Conservation (phyloP, 1,284 basidiomycete genomes). For the Ganoderma lingzhi region DNA sequence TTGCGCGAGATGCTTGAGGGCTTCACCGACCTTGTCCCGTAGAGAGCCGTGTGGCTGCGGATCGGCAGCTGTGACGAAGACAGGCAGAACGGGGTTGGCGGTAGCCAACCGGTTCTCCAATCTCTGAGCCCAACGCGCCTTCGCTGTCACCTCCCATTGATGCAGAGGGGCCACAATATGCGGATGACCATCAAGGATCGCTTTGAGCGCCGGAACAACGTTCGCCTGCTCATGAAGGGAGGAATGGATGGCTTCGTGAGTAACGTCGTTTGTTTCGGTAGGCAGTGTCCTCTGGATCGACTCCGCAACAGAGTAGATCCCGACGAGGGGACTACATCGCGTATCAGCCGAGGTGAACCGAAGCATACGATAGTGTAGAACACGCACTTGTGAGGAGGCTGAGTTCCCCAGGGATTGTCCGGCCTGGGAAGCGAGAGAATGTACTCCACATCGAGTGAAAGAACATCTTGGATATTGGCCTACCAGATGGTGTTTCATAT, state of each 20-base stretch:
- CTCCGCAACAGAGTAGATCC: conserved; percentile 58
- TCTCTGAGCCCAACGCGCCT: conserved; percentile 52
- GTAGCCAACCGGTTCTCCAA: background rate
- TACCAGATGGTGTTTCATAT: conserved; percentile 34
- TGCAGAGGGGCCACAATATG: conserved; percentile 53
- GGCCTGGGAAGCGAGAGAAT: conserved; percentile 57
- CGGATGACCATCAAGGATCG: conserved; percentile 50
- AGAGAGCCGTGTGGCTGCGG: conserved; percentile 3
- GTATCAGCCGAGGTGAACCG: conserved; percentile 15
- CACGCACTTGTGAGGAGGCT: conserved; percentile 65
- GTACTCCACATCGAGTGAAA: conserved; percentile 66
- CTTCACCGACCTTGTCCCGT: conserved; percentile 19
- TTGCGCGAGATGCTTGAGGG: conserved; percentile 19
- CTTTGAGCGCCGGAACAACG: conserved; percentile 46
- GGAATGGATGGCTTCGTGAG: conserved; percentile 67
- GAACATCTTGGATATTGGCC: conserved; percentile 62
- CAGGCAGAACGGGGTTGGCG: background rate
- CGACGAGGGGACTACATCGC: conserved; percentile 53
- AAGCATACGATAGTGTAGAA: background rate
- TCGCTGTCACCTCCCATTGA: conserved; percentile 62
- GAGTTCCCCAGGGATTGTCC: conserved; percentile 65
- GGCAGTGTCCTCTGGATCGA: conserved; percentile 59
- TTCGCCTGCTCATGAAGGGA: conserved; percentile 60
- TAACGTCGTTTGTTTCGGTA: conserved; percentile 50
- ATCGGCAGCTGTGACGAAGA: background rate